Evolutionary conservation across 2,329 filamentous ascomycete genomes (phyloP).

Genomic region (Fusarium sp.): DNA sequence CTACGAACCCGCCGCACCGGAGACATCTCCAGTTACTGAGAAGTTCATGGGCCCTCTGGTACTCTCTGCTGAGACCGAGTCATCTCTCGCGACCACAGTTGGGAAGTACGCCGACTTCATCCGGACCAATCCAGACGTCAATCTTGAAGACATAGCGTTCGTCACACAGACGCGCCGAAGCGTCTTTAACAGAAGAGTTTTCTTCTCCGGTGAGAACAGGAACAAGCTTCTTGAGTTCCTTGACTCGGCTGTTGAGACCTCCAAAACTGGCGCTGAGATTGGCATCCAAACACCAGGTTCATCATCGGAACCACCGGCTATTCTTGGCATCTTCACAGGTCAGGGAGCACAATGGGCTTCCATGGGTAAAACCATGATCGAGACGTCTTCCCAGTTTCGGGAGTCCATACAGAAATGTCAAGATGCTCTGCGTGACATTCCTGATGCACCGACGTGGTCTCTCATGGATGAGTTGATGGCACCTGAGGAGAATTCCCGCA

Average conservation of each 20-base stretch:
- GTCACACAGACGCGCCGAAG: neutral
- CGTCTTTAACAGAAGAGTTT: neutral
- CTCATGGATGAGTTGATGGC: neutral
- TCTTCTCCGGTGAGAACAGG: neutral
- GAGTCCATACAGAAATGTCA: neutral
- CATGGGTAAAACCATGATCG: neutral
- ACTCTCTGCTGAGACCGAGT: neutral
- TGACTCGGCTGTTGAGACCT: neutral
- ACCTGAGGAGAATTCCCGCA: neutral
- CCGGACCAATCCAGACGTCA: neutral
- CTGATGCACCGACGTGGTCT: neutral
- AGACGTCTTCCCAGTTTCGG: neutral
- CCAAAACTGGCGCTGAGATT: neutral
- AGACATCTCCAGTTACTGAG: neutral
- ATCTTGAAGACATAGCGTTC: neutral
- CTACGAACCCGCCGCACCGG: neutral
- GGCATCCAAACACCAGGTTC: neutral
- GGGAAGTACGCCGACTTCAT: neutral
- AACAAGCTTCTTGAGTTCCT: neutral
- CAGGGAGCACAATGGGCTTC: neutral
- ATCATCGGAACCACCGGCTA: neutral
- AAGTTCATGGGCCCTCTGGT: neutral
- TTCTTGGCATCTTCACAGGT: neutral
- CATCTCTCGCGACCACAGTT: neutral
- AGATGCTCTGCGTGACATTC: neutral